phyloP scores from a whole-genome alignment of 371 early-diverging fungal species.

The Nematocida sp. region DNA sequence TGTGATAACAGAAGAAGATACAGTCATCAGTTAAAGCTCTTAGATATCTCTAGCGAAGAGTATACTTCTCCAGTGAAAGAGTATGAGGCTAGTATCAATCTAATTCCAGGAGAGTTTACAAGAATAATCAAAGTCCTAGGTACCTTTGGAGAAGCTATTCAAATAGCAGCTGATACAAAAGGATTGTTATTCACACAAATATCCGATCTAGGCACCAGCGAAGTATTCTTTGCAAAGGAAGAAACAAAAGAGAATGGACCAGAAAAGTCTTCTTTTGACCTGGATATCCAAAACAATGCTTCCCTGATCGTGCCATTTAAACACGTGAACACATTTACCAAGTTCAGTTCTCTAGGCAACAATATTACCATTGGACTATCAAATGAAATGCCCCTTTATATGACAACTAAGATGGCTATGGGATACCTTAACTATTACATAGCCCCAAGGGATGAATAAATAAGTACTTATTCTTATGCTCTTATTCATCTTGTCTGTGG shows the following conservation, averaged over 20 bases:
- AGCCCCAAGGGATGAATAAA: slow-evolving; percentile 40
- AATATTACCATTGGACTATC: slow-evolving; percentile 73
- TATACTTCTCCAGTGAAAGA: slow-evolving; percentile 79
- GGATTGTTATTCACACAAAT: slow-evolving; percentile 76
- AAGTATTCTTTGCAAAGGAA: slow-evolving; percentile 65
- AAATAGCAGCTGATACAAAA: slow-evolving; percentile 79
- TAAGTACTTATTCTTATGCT: too few relatives aligned
- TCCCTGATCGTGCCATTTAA: slow-evolving; percentile 79
- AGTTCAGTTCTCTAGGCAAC: slow-evolving; percentile 76
- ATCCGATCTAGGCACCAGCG: slow-evolving; percentile 80
- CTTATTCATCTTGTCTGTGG: too few relatives aligned
- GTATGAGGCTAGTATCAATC: slow-evolving; percentile 78
- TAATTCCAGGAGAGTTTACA: slow-evolving; percentile 80
- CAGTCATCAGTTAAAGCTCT: slow-evolving; percentile 85
- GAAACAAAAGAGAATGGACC: slow-evolving; percentile 68
- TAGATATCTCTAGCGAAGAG: slow-evolving; percentile 84
- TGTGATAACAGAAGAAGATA: slow-evolving; percentile 75
- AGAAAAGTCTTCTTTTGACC: slow-evolving; percentile 68
- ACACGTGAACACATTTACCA: slow-evolving; percentile 82
- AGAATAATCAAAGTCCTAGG: slow-evolving; percentile 79
- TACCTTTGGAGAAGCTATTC: slow-evolving; percentile 74
- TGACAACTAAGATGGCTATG: slow-evolving; percentile 81
- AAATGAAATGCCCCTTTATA: slow-evolving; percentile 77
- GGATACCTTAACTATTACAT: slow-evolving; percentile 76
- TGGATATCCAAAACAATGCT: slow-evolving; percentile 69